Percentiles rank a stretch among this genome's conserved stretches.
Evolutionary conservation across 495 filamentous ascomycete species (phyloP).

Genomic region (Achaetomiella virescens): DNA sequence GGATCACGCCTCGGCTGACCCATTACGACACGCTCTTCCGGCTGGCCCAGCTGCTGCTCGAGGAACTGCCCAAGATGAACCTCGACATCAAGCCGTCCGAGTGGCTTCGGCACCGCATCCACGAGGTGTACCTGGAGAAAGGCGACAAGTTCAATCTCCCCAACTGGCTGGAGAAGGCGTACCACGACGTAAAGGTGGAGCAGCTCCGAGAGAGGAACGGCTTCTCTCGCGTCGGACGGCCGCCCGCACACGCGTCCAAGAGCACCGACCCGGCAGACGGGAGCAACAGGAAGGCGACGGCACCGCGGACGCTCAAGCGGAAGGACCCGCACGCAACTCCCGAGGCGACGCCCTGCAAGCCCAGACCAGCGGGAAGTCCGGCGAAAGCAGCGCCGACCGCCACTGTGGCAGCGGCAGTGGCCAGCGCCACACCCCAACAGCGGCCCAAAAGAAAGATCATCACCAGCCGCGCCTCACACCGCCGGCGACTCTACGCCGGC

Average conservation of each 20-base stretch:
- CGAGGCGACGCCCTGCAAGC: constrained; percentile 7
- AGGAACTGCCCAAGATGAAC: constrained; percentile 41
- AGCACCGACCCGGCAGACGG: background rate
- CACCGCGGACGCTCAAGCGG: constrained; percentile 14
- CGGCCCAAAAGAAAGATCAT: constrained; percentile 3
- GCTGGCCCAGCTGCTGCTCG: constrained; percentile 35
- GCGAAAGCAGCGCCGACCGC: background rate
- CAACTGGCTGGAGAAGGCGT: constrained; percentile 35
- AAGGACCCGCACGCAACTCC: constrained; percentile 24
- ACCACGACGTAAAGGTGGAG: constrained; percentile 40
- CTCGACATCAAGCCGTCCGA: constrained; percentile 41
- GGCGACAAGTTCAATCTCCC: constrained; percentile 39
- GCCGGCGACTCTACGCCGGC: background rate
- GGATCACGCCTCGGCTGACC: constrained; percentile 34
- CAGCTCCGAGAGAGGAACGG: constrained; percentile 38
- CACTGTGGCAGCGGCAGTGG: background rate
- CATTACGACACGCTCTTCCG: constrained; percentile 46
- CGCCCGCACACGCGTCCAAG: constrained; percentile 31
- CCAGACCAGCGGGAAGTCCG: background rate
- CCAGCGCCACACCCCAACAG: background rate
- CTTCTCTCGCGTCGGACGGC: constrained; percentile 42
- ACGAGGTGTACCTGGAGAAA: constrained; percentile 30
- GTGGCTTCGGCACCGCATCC: constrained; percentile 44
- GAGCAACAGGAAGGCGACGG: background rate
- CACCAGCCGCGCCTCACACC: background rate